Evolutionary conservation across 1,284 basidiomycete genomes (phyloP), one percentile per base, ranked within the genome.

Genomic region (Boletus sp.): DNA sequence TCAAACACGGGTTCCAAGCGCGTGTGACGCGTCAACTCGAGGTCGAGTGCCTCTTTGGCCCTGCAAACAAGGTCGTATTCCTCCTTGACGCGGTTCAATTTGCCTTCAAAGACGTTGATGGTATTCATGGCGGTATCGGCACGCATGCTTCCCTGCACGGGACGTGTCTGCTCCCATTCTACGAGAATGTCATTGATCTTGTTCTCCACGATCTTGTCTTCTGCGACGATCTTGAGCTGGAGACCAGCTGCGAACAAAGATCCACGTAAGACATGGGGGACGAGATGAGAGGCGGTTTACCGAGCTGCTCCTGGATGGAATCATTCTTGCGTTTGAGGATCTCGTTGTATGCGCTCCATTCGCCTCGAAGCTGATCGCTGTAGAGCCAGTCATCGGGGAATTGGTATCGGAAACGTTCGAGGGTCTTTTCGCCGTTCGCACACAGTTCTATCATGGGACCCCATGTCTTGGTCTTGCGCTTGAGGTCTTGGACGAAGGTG

Each of bases 261-360:
- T 41, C 14, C 39, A 29, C 23, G 32, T 50, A 19, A 54, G 46
- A 37, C 33, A 22, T 19, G 32, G 26, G 12, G 25, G n/a, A 41
- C 29, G 35, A 42, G 26, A 22, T 16, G 22, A 45, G 37, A 44
- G 4, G 13, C 64, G 73, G 51, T 44, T 3, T 44, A 91, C 90
- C 87, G 37, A 95, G 78, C 69, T 99, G 96, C 69, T 99, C 95
- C 73, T 97, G 93, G 62, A 99, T 99, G 22, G 91, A 91, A 62
- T 95, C 93, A 60, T 94, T 96, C 83, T 99, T 99, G 61, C 95
- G 80, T 72, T 92, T 94, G 66, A 99, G 76, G 52, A 99, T 96
- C 72, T 99, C 95, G 55, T 94, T 94, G 73, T 96, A 97, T 17
- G 95, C 94, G 62, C 91, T 92, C 94, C 94, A 98, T 72, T 99